Conservation (phyloP, 495 filamentous ascomycete species). For the Ramalina intermedia region DNA sequence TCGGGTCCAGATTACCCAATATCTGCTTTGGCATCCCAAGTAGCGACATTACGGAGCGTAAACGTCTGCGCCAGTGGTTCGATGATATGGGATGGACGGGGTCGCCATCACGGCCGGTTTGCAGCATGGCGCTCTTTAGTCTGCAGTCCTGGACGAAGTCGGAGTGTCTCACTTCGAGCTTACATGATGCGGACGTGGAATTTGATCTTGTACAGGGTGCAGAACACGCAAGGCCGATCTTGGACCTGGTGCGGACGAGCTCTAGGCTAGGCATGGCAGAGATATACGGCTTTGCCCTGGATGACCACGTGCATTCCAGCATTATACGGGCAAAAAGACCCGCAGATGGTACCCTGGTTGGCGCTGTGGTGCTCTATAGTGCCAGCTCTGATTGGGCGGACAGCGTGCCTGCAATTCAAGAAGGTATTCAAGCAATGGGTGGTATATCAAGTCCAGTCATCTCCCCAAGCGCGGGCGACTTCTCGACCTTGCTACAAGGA, state of each 20-base stretch:
- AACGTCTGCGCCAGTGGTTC: slow-evolving; percentile 39
- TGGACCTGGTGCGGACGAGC: slow-evolving; percentile 61
- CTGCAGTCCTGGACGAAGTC: slow-evolving; percentile 60
- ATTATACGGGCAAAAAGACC: slow-evolving; percentile 69
- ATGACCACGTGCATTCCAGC: slow-evolving; percentile 56
- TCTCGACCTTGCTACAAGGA: slow-evolving; percentile 61
- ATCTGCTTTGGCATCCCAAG: slow-evolving; percentile 67
- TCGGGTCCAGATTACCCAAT: slow-evolving; percentile 62
- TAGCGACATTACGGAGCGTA: slow-evolving; percentile 38
- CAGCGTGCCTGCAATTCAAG: slow-evolving; percentile 50
- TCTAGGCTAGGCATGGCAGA: slow-evolving; percentile 71
- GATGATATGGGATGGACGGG: slow-evolving; percentile 59
- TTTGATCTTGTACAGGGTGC: slow-evolving; percentile 73
- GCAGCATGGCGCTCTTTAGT: slow-evolving; percentile 51
- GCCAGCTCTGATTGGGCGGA: slow-evolving; percentile 49
- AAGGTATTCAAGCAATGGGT: slow-evolving; percentile 37
- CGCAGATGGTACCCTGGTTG: slow-evolving; percentile 52
- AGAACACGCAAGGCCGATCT: slow-evolving; percentile 58
- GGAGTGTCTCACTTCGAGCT: slow-evolving; percentile 52
- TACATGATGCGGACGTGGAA: slow-evolving; percentile 51
- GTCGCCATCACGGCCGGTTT: slow-evolving; percentile 44
- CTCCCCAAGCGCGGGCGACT: slow-evolving; percentile 51
- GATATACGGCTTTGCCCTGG: slow-evolving; percentile 64
- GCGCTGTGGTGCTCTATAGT: slow-evolving; percentile 73
- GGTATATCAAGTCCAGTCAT: slow-evolving; percentile 75